Evolutionary conservation across 768 basidiomycete genomes (phyloP), one percentile per base, ranked within the genome.

Genomic region (Paxillus involutus): DNA sequence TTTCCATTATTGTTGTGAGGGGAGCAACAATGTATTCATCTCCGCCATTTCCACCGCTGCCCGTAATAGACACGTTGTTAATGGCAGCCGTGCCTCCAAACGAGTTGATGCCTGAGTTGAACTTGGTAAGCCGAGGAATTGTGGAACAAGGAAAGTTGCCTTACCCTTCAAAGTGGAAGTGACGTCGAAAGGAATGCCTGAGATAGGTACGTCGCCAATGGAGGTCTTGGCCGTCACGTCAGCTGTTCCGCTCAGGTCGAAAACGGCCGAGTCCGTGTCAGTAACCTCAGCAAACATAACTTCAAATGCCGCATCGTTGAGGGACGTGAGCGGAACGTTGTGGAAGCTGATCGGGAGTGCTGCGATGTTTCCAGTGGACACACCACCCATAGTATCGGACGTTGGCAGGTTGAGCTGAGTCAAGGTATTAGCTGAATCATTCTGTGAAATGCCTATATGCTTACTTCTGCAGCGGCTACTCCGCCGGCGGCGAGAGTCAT

Each of bases 281-380:
- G 85, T 85, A 19, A 85, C 84, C 19, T 67, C 79, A 0, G 82
- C 77, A 51, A 89, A 83, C 69, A 89, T 74, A 14, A 72, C 67
- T 21, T 73, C 68, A 64, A 88, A 88, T 0, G 77, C 82, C 6
- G 56, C 75, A 39, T 81, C 67, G 53, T 85, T 76, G 46, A 85
- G 72, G 3, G 87, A 79, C 49, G 73, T 72, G 10, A 89, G 67
- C n/a, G 80, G 80, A 36, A 79, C 67, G 49, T 88, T 66, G 6
- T 76, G 64, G 73, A 86, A 89, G 17, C 75, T 72, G 46, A 89
- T 80, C 2, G 73, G 71, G 43, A 89, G 76, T 47, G 80, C 73
- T 4, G 77, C 88, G n/a, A 79, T 51, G 58, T 87, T 86, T 24
- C 88, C 87, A 0, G 86, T 89, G 21, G 87, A 88, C 2, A 87